These are phyloP conservation scores for Quercus ilex DNA, from an alignment of 306 rosid genomes.

Conservation along the genomic window DNA sequence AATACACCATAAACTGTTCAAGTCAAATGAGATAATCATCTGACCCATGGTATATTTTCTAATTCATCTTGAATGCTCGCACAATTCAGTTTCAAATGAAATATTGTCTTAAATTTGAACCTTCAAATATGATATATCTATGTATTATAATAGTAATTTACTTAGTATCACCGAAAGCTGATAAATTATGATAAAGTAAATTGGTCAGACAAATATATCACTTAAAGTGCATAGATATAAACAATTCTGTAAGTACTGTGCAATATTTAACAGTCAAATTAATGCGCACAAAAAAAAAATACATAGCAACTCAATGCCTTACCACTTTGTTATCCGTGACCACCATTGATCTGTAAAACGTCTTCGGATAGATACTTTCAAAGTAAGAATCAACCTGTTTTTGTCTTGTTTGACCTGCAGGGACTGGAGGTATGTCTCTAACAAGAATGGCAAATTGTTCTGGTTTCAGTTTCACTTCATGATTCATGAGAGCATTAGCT, in stretches of 20 bases:
- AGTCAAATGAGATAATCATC: not conserved
- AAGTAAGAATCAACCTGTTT: slow-evolving; percentile 76
- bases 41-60: not conserved
- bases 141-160: not conserved
- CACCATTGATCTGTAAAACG: slow-evolving; percentile 81
- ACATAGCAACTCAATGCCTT: not conserved
- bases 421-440: slow-evolving; percentile 77
- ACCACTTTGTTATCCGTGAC: slow-evolving; percentile 79
- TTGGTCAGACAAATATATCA: no score
- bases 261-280: not conserved
- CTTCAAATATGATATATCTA: not conserved
- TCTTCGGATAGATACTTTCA: slow-evolving; percentile 53
- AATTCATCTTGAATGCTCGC: slow-evolving; percentile 3
- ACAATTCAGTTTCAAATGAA: not conserved
- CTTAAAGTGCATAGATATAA: not conserved
- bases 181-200: not conserved
- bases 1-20: not conserved
- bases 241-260: not conserved
- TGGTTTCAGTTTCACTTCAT: slow-evolving; percentile 38
- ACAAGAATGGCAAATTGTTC: slow-evolving; percentile 80
- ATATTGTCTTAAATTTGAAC: not conserved
- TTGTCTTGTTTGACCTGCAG: slow-evolving; percentile 60
- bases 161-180: not conserved
- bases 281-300: not conserved
- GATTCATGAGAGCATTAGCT: slow-evolving; percentile 45